phyloP scores from a whole-genome alignment of 345 rosid genomes.

The Microthlaspi erraticum region DNA sequence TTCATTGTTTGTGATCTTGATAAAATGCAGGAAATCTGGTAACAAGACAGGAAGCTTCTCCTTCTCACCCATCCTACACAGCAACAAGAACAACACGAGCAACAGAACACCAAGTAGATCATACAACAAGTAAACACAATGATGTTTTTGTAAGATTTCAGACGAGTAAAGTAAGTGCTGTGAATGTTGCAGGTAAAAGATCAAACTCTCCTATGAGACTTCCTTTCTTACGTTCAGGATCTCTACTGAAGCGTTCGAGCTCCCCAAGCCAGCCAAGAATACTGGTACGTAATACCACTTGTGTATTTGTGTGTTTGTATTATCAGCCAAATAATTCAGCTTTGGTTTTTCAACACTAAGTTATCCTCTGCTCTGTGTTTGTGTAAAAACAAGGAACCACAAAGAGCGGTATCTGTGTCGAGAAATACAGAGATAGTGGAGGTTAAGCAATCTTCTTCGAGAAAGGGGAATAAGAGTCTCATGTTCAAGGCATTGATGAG shows the following conservation, averaged over 20 bases:
- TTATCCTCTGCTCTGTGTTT: not conserved
- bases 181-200: constrained; percentile 51
- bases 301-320: not conserved
- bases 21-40: constrained; percentile 48
- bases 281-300: constrained; percentile 47
- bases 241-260: constrained; percentile 56
- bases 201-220: constrained; percentile 58
- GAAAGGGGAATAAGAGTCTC: constrained; percentile 40
- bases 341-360: constrained; percentile 42
- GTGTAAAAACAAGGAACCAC: constrained; percentile 39
- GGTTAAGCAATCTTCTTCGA: constrained; percentile 56
- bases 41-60: constrained; percentile 46
- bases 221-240: constrained; percentile 54
- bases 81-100: constrained; percentile 40
- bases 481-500: constrained; percentile 72
- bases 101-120: constrained; percentile 48
- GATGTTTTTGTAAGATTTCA: not conserved
- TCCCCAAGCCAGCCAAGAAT: constrained; percentile 51
- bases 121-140: constrained; percentile 17
- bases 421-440: constrained; percentile 46
- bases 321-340: not conserved
- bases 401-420: constrained; percentile 56
- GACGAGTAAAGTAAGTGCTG: constrained; percentile 11
- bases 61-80: constrained; percentile 44
- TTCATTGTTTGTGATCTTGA: constrained; percentile 35